phyloP scores from a whole-genome alignment of 1,284 basidiomycete species.

The Apiotrichum brassicae region DNA sequence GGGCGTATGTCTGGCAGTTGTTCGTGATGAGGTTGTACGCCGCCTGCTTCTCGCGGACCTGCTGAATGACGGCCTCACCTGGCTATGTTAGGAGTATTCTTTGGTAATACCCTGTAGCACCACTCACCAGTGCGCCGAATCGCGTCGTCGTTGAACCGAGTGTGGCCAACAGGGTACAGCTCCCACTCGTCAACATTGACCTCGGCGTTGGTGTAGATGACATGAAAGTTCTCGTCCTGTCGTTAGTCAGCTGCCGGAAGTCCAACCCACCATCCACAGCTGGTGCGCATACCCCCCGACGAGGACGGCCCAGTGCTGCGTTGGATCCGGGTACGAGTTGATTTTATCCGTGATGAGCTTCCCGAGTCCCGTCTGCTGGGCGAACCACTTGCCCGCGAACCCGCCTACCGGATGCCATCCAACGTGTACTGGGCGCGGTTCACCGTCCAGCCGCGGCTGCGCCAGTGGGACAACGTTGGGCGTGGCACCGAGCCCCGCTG shows the following conservation, averaged over 20 bases:
- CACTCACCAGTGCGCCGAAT: slow-evolving; percentile 9
- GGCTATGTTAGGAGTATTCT: background rate
- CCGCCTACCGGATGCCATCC: slow-evolving; percentile 19
- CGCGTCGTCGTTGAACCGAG: slow-evolving; percentile 19
- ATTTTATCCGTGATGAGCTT: slow-evolving; percentile 17
- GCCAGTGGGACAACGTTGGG: slow-evolving; percentile 13
- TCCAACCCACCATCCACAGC: slow-evolving; percentile 19
- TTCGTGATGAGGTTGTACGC: slow-evolving; percentile 17
- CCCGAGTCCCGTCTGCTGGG: slow-evolving; percentile 10
- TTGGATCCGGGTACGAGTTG: slow-evolving; percentile 18
- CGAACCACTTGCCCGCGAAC: slow-evolving; percentile 16
- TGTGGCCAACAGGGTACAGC: slow-evolving; percentile 9
- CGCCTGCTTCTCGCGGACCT: slow-evolving; percentile 3
- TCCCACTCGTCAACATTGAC: slow-evolving; percentile 12
- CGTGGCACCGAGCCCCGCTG: slow-evolving; percentile 8
- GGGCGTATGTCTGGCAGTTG: slow-evolving; percentile 20
- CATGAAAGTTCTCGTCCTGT: slow-evolving; percentile 19
- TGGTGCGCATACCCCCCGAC: slow-evolving; percentile 17
- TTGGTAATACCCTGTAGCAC: background rate
- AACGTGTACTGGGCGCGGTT: slow-evolving; percentile 5
- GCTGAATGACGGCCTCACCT: slow-evolving; percentile 10
- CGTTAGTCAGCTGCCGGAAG: no score
- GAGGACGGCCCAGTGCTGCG: slow-evolving; percentile 18
- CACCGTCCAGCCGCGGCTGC: background rate
- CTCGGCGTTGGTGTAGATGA: slow-evolving; percentile 16